phyloP scores from a whole-genome alignment of 2,329 filamentous ascomycete species.

The Rhytidhysteron rufulum region DNA sequence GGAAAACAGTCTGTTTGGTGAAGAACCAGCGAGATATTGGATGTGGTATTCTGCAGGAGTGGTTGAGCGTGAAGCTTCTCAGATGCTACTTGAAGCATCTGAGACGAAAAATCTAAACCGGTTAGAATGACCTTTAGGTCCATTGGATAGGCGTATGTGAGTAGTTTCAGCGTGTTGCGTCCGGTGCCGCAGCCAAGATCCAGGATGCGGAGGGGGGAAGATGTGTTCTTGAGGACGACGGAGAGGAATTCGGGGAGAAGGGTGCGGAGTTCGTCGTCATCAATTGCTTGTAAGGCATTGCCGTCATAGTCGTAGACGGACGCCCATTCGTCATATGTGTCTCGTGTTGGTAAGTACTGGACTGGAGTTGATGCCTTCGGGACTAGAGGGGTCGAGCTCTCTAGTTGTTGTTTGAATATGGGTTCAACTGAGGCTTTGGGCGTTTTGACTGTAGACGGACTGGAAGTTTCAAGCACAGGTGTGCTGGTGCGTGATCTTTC shows the following conservation, averaged over 20 bases:
- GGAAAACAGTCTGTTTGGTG: constrained; percentile 29
- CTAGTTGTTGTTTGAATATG: constrained; percentile 7
- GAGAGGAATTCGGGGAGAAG: constrained; percentile 50
- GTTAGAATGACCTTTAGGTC: constrained; percentile 37
- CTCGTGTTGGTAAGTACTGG: constrained; percentile 35
- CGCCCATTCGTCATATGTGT: constrained; percentile 51
- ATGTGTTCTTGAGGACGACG: constrained; percentile 14
- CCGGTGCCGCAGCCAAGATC: constrained; percentile 65
- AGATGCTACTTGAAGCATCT: constrained; percentile 56
- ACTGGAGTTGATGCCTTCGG: constrained; percentile 19
- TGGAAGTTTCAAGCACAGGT: constrained; percentile 2
- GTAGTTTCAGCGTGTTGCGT: constrained; percentile 56
- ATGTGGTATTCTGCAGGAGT: background rate
- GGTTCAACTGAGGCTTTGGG: constrained; percentile 8
- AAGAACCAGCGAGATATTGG: constrained; percentile 10
- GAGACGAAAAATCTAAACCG: constrained; percentile 54
- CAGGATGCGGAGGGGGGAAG: constrained; percentile 43
- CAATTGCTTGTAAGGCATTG: constrained; percentile 63
- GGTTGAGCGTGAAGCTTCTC: constrained; percentile 24
- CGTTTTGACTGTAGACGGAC: constrained; percentile 10
- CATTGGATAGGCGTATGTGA: constrained; percentile 26
- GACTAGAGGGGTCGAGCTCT: background rate
- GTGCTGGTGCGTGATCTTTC: constrained; percentile 6
- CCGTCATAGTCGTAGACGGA: constrained; percentile 61
- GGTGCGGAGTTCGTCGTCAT: constrained; percentile 52